phyloP scores from a whole-genome alignment of 257 asterid species.

The Nicotiana sylvestris region DNA sequence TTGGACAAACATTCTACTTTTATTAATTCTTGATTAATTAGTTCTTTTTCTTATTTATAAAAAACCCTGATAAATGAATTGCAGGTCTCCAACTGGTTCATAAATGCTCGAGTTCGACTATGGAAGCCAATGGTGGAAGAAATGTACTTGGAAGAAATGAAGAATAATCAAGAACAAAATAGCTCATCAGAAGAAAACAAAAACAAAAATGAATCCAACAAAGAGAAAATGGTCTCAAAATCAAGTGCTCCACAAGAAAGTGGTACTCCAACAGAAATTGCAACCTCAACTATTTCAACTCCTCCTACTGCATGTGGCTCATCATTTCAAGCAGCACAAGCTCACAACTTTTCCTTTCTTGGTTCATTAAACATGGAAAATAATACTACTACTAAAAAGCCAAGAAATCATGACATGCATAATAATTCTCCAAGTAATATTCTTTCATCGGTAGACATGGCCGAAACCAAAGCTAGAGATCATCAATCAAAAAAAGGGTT shows the following conservation, averaged over 20 bases:
- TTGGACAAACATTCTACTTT: background rate
- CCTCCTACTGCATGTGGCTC: constrained; percentile 15
- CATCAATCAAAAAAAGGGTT: constrained; percentile 9
- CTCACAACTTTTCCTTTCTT: constrained; percentile 27
- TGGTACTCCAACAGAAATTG: constrained; percentile 13
- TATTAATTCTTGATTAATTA: background rate
- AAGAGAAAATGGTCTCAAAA: constrained; percentile 16
- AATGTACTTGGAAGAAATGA: constrained; percentile 72
- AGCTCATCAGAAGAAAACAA: constrained; percentile 5
- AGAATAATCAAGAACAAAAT: constrained; percentile 34
- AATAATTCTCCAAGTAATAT: constrained; percentile 31
- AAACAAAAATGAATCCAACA: constrained; percentile 15
- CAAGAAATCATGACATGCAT: constrained; percentile 20
- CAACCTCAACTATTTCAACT: constrained; percentile 17
- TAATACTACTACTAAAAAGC: constrained; percentile 11
- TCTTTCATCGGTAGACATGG: constrained; percentile 31
- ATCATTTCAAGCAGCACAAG: constrained; percentile 8
- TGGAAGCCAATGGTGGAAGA: constrained; percentile 94
- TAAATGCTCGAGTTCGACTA: constrained; percentile 75
- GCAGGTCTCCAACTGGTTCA: constrained; percentile 86
- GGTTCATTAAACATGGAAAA: constrained; percentile 31
- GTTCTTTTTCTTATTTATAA: background rate
- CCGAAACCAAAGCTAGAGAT: constrained; percentile 19
- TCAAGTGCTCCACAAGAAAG: constrained; percentile 19
- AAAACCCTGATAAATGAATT: background rate